Percentiles rank a stretch among this genome's conserved stretches.
These are phyloP conservation scores for Naegleria fowleri DNA, from an alignment of 208 protist species.

Conservation along the genomic window DNA sequence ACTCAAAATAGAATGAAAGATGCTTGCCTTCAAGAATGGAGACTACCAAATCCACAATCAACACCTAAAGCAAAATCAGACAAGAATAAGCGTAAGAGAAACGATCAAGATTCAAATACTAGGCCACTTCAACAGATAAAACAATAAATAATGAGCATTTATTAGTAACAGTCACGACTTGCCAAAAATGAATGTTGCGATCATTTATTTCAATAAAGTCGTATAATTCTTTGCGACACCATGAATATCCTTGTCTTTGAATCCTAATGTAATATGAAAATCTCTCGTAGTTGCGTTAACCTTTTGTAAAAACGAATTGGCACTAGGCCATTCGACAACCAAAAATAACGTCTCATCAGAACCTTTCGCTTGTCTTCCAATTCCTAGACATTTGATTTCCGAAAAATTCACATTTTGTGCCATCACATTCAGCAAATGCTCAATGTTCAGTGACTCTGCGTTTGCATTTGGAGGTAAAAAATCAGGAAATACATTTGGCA, in stretches of 20 bases:
- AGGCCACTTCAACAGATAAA: not conserved
- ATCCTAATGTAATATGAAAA: constrained; percentile 11
- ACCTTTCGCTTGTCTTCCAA: not conserved
- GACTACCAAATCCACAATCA: not conserved
- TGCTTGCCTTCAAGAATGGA: not conserved
- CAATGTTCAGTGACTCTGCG: not conserved
- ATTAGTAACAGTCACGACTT: too few relatives aligned
- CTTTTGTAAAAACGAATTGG: not conserved
- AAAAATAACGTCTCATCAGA: not conserved
- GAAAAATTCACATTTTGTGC: not conserved
- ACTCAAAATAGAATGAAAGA: not conserved
- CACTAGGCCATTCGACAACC: not conserved
- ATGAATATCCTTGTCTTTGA: not conserved
- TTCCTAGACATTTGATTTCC: not conserved
- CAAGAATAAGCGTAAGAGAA: not conserved
- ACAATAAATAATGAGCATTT: too few relatives aligned
- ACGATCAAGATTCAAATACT: not conserved
- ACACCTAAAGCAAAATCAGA: not conserved
- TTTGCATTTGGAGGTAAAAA: not conserved
- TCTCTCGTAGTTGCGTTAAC: not conserved
- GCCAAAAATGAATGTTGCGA: too few relatives aligned
- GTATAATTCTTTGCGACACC: not conserved
- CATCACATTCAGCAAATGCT: not conserved
- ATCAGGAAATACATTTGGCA: not conserved
- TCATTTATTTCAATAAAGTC: not conserved